Conservation (phyloP, 2,329 filamentous ascomycete genomes). For the Ophiostoma piceae region DNA sequence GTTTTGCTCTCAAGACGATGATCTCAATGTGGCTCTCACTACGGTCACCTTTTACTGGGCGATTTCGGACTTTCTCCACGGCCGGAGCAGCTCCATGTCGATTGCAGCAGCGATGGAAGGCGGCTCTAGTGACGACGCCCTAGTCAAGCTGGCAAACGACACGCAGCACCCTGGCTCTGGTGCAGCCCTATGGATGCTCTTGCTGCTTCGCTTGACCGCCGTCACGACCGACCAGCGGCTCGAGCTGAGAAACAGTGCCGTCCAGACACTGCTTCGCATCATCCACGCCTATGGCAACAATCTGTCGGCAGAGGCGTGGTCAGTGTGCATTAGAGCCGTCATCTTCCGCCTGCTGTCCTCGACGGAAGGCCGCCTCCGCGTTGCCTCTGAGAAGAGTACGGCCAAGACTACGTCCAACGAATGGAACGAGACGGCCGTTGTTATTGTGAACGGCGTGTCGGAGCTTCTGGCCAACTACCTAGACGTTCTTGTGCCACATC, state of each 20-base stretch:
- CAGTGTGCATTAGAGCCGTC: constrained; percentile 72
- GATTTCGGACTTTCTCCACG: constrained; percentile 77
- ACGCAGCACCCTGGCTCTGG: constrained; percentile 57
- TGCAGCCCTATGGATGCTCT: constrained; percentile 71
- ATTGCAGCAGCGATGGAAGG: constrained; percentile 54
- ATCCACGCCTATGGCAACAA: constrained; percentile 87
- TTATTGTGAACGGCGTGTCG: constrained; percentile 68
- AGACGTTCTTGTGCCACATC: constrained; percentile 60
- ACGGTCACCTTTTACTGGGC: constrained; percentile 96
- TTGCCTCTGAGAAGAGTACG: constrained; percentile 35
- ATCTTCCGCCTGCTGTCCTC: constrained; percentile 71
- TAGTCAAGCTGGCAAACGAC: constrained; percentile 55
- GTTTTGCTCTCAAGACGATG: constrained; percentile 84
- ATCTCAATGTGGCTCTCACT: constrained; percentile 91
- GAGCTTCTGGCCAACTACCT: constrained; percentile 72
- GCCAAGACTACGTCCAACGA: constrained; percentile 46
- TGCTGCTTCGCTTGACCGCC: constrained; percentile 64
- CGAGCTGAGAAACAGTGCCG: constrained; percentile 77
- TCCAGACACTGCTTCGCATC: constrained; percentile 85
- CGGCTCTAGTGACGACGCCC: constrained; percentile 50
- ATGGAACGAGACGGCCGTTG: constrained; percentile 70
- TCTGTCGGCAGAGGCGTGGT: constrained; percentile 73
- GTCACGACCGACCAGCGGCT: constrained; percentile 66
- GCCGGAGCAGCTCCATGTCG: constrained; percentile 52
- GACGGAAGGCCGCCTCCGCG: constrained; percentile 54